These are phyloP conservation scores for Vanrija pseudolonga DNA, from an alignment of 1,284 basidiomycete species.

Conservation along the genomic window DNA sequence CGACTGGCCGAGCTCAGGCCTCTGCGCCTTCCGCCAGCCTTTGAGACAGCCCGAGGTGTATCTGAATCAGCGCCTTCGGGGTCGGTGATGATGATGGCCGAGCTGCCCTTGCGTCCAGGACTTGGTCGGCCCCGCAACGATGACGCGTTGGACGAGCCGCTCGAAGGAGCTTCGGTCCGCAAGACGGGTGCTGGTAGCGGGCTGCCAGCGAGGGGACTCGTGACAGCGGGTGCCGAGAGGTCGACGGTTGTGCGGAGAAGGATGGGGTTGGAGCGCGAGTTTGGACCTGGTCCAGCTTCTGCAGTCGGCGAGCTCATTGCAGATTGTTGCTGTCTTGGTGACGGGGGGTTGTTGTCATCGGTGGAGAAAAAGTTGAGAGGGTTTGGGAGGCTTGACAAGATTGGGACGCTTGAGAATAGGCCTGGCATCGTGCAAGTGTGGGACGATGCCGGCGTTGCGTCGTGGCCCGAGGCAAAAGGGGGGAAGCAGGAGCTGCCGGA, in stretches of 20 bases:
- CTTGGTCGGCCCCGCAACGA: background rate
- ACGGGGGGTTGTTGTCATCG: constrained; percentile 2
- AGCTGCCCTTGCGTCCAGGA: background rate
- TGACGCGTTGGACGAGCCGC: constrained; percentile 7
- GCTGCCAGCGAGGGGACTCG: background rate
- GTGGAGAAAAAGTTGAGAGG: constrained; percentile 29
- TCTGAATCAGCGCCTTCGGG: background rate
- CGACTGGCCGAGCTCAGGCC: constrained; percentile 4
- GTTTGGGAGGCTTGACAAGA: constrained; percentile 26
- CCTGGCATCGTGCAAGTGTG: constrained; percentile 21
- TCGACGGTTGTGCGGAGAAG: background rate
- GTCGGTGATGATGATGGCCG: constrained; percentile 4
- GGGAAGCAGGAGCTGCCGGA: background rate
- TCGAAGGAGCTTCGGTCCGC: background rate
- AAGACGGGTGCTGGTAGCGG: constrained; percentile 12
- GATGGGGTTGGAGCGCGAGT: constrained; percentile 10
- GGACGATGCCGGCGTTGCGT: background rate
- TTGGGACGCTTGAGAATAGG: constrained; percentile 30
- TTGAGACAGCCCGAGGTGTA: too few species aligned
- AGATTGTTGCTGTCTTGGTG: background rate
- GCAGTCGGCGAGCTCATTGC: constrained; percentile 5
- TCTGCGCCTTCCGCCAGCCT: background rate
- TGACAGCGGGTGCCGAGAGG: constrained; percentile 1
- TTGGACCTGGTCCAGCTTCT: constrained; percentile 28
- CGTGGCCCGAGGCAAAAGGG: background rate